Evolutionary conservation across 176 grass and related monocot species (phyloP), one percentile per base, ranked within the genome.

Genomic region (Stipa capillata): DNA sequence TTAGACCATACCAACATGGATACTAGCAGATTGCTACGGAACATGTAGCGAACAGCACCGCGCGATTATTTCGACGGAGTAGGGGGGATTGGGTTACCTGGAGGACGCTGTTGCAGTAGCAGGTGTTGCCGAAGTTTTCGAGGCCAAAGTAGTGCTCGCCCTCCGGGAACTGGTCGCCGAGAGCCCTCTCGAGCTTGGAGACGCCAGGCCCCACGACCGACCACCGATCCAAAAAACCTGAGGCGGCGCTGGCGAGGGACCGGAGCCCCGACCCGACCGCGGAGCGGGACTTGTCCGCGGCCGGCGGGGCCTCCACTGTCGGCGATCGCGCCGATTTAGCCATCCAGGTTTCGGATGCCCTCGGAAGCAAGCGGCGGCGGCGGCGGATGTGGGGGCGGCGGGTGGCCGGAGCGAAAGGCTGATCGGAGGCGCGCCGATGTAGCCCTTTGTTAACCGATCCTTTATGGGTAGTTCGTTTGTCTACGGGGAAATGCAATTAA

Each of bases 41-140:
- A 64, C 70, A 60, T 42, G 77, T 24, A 20, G 62, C 14, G 32
- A 87, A 78, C 27, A 41, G 7, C 21, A 48, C 42, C 14, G 39
- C 15, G 1, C 23, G 29, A 29, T 81, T 40, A 56, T 32, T 17
- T 12, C n/a, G 49, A 58, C 24, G 29, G 40, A 75, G 69, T 35
- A 43, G 11, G 5, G 15, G 56, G 66, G 20, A 13, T 2, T 27
- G 36, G 17, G 37, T 4, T 82, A 97, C 94, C 94, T 97, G 94
- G 59, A 97, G 77, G 53, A 97, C 94, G 85, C 94, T 97, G 83
- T 97, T 97, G 87, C 94, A 97, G 60, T 97, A 94, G 91, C 94
- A 97, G 39, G 94, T 97, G 65, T 97, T 97, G 83, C 94, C 94
- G 44, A 94, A 97, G 84, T 97, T 97, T 77, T 97, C 94, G 41